A percentile compares a stretch with the other conserved stretches of the same genome.
phyloP scores from a whole-genome alignment of 352 stramenopile genomes.

The Pythium scleroteichum region DNA sequence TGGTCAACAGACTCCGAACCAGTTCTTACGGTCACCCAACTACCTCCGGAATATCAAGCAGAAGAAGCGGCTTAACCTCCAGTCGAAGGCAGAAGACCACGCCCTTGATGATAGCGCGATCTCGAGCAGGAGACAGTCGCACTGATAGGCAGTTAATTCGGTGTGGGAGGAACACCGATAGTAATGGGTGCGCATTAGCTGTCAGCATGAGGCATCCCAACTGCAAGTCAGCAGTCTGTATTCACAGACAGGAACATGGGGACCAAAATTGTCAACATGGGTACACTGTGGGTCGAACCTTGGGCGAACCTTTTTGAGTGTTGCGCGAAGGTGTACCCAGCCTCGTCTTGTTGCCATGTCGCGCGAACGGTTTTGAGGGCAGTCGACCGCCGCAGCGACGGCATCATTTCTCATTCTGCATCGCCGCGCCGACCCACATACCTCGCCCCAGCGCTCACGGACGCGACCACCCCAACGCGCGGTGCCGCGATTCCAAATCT shows the following conservation, averaged over 20 bases:
- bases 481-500: constrained; percentile 2
- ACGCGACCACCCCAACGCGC: not conserved
- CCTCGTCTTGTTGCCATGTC: constrained; percentile 6
- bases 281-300: constrained; percentile 16
- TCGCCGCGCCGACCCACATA: constrained; percentile 12
- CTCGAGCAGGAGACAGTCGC: constrained; percentile 61
- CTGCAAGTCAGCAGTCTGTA: too few species aligned
- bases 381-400: not conserved
- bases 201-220: too few species aligned
- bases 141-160: constrained; percentile 32
- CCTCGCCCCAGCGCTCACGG: not conserved
- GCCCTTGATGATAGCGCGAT: constrained; percentile 33
- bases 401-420: constrained; percentile 24
- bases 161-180: too few species aligned
- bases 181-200: too few species aligned
- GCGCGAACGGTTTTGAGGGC: constrained; percentile 10
- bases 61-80: constrained; percentile 55
- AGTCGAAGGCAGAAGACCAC: constrained; percentile 31
- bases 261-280: too few species aligned
- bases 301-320: constrained; percentile 11
- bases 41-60: constrained; percentile 84
- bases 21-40: constrained; percentile 86
- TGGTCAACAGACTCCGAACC: constrained; percentile 82
- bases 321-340: constrained; percentile 19
- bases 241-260: too few species aligned